Evolutionary conservation across 2,329 filamentous ascomycete genomes (phyloP), one percentile per base, ranked within the genome.

Genomic region (Venturia oleaginea): DNA sequence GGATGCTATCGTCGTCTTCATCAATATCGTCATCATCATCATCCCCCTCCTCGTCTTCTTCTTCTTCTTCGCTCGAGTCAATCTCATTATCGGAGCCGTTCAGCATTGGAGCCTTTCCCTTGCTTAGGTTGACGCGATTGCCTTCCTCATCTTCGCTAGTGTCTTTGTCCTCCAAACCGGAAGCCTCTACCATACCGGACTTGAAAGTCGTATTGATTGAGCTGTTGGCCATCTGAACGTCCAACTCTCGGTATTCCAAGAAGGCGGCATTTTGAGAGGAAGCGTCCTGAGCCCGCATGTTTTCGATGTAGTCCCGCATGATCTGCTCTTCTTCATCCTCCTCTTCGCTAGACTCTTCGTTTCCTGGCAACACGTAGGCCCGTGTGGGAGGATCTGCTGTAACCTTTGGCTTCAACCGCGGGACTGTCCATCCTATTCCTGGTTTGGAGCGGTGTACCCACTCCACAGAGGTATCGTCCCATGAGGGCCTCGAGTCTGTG

Each of bases 1-100:
- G 74, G 1, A 72, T 72, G 6, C 75, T 74, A 13, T 74, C 73
- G 2, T 75, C 74, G 13, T 74, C 71, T 15, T 75, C 71, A 3
- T 77, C 75, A 11, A 78, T 75, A 3, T 77, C 74, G 8, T 76
- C 74, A 40, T 74, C 71, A 15, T 75, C 71, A 11, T 73, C 74
- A 19, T 75, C 73, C 11, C 73, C 73, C 22, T 72, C 68, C 27
- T 70, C 71, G 51, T 75, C 74, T 40, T 75, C 71, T 22, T 76
- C 72, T 30, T 70, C 68, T 3, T 65, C 61, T 13, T 63, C 61
- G n/a, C 30, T 46, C 4, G 51, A 40, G 37, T 60, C 59, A 42
- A 15, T 27, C 34, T 60, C 40, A 19, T 11, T 32, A 27, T 60
- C 59, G 24, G n/a, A 19, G 22, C 15, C 59, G 6, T 40, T 40